Evolutionary conservation across 257 asterid genomes (phyloP).

Genomic region (Solanum medicagineum): DNA sequence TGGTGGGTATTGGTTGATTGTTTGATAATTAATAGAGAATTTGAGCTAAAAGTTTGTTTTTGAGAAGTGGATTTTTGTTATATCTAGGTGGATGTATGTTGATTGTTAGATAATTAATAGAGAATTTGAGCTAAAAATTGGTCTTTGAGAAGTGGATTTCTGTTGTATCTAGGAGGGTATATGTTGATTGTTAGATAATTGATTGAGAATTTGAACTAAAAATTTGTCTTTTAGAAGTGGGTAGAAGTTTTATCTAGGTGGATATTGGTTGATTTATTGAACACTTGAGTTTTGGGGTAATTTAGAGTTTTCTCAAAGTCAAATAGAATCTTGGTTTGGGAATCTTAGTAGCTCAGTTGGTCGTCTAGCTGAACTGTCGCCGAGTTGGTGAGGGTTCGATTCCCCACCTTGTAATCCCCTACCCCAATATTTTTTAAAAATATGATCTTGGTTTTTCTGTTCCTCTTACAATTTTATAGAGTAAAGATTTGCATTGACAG

Average conservation of each 20-base stretch:
- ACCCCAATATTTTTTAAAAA: neutral
- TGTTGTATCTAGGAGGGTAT: neutral
- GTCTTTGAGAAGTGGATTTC: slow-evolving; percentile 21
- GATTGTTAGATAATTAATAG: neutral
- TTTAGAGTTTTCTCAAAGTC: neutral
- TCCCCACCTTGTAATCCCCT: neutral
- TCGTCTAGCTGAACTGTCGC: neutral
- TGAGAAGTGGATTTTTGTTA: slow-evolving; percentile 16
- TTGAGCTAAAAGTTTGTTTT: slow-evolving; percentile 18
- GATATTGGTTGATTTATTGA: neutral
- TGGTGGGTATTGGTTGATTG: neutral
- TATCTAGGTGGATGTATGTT: neutral
- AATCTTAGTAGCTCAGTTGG: neutral
- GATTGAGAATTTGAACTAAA: slow-evolving; percentile 8
- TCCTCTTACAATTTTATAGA: neutral
- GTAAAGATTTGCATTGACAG: neutral
- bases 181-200: neutral
- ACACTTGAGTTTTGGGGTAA: neutral
- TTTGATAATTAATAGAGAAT: neutral
- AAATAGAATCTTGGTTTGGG: neutral
- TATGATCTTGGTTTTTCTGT: neutral
- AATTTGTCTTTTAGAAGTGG: slow-evolving; percentile 19
- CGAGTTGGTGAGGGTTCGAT: neutral
- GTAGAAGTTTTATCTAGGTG: slow-evolving; percentile 3
- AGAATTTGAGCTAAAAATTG: slow-evolving; percentile 14